Evolutionary conservation across 176 grass and related monocot genomes (phyloP).

Genomic region (Oropetium thomaeum): DNA sequence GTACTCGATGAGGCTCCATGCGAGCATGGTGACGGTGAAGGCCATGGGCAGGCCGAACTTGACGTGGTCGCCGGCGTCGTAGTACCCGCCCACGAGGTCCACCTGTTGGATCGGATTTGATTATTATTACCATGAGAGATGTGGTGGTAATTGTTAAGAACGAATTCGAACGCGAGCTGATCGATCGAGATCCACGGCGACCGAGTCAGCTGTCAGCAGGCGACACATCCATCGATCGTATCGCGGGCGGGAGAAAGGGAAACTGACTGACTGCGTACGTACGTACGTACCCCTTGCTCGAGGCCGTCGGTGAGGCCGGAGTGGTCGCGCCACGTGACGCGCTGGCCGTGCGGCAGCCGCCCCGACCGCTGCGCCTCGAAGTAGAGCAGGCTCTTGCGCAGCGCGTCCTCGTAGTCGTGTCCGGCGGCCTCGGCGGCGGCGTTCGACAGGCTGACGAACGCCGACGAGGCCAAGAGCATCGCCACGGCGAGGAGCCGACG

Average conservation of each 20-base stretch:
- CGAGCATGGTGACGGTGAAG: slow-evolving; percentile 86
- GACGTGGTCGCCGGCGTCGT: slow-evolving; percentile 94
- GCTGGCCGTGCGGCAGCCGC: slow-evolving; percentile 75
- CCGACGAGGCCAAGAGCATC: not conserved
- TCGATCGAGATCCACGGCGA: too few relatives aligned
- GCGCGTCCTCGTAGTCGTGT: slow-evolving; percentile 67
- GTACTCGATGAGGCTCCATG: slow-evolving; percentile 71
- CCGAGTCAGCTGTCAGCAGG: too few relatives aligned
- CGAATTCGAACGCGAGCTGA: too few relatives aligned
- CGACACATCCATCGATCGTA: too few relatives aligned
- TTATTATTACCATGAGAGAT: too few relatives aligned
- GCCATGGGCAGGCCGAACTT: slow-evolving; percentile 91
- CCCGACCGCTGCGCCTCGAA: slow-evolving; percentile 96
- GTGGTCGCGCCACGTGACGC: slow-evolving; percentile 78
- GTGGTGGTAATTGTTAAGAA: too few relatives aligned
- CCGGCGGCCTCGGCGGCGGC: not conserved
- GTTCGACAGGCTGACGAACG: not conserved
- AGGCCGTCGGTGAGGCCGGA: slow-evolving; percentile 94
- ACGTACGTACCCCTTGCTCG: slow-evolving; percentile 82
- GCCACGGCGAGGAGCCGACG: not conserved
- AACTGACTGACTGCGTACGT: too few relatives aligned
- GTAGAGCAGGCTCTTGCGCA: slow-evolving; percentile 90
- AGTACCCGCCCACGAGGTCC: slow-evolving; percentile 85
- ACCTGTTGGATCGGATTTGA: slow-evolving; percentile 43
- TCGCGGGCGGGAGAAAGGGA: too few relatives aligned